Base-by-base conservation (phyloP, 192 early-diverging fungal genomes). In the Umbelopsis vinacea region DNA sequence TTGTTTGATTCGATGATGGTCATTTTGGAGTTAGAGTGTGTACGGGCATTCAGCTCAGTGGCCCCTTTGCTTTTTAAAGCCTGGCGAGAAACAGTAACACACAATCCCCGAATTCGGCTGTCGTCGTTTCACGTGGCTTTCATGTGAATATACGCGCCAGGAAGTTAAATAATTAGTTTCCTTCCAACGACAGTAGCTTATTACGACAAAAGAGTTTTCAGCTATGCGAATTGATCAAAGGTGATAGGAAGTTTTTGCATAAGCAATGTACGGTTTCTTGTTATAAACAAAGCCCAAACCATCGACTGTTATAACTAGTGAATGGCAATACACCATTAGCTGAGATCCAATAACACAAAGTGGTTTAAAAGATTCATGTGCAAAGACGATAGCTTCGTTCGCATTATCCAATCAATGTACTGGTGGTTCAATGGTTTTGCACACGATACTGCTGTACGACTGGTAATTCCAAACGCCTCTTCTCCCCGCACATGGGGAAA, bases 1-100 rank as follows among this genome's bases (percentile, higher is more conserved):
- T 87, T 68, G 67, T 24, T 38, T 33, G 74, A 68, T 70, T 75
- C 74, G 19, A 68, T 55, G 50, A 75, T 66, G 38, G 68, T 50
- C 74, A 75, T 75, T 21, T n/a, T 74, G 50, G 40, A 66, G 45
- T 46, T 55, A 19, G 17, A 50, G 17, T 17, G 17, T 1, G 48
- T 15, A 50, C 29, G 14, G 8, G 26, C 14, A 37, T 37, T 26
- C 21, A 54, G 24, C 26, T 22, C 22, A 23, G 23, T 15, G 24
- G 29, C 33, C 29, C 29, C 33, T 63, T 63, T 63, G 24, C 29
- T 26, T 35, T 60, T 63, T 63, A 29, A 63, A 63, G 26, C 57
- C 26, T 63, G 48, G 40, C 40, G 40, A 12, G 48, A 15, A 50
- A 21, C 48, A 50, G 14, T 50, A 6, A 21, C 48, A 50, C 48